phyloP scores from a whole-genome alignment of 441 rosid genomes.

The Populus tomentosa region DNA sequence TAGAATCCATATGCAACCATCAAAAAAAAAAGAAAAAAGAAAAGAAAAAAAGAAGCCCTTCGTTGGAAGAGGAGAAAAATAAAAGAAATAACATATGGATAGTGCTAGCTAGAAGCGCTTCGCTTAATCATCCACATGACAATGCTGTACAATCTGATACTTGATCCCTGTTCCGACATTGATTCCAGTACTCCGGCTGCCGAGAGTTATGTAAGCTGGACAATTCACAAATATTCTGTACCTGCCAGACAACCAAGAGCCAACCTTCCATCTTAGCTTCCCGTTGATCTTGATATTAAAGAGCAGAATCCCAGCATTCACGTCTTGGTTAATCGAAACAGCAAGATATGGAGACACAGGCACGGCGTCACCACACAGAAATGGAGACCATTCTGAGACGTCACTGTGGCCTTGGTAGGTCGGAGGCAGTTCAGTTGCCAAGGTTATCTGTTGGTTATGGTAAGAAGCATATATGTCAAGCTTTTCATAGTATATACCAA shows the following conservation, averaged over 20 bases:
- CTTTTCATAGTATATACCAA: conserved; percentile 61
- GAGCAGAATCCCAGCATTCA: conserved; percentile 46
- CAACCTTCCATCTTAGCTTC: conserved; percentile 61
- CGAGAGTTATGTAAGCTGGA: conserved; percentile 45
- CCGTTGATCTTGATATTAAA: conserved; percentile 58
- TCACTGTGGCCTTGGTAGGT: conserved; percentile 72
- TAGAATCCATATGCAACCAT: neutral
- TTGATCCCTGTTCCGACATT: conserved; percentile 34
- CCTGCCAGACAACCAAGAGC: conserved; percentile 56
- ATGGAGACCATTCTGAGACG: conserved; percentile 62
- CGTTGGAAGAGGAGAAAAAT: neutral
- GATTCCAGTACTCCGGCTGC: conserved; percentile 20
- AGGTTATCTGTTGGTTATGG: conserved; percentile 66
- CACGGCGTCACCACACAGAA: conserved; percentile 38
- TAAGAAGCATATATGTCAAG: conserved; percentile 55
- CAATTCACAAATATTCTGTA: conserved; percentile 54
- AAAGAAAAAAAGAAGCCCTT: no score
- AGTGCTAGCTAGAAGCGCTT: neutral
- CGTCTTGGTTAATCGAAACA: conserved; percentile 46
- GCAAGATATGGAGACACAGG: conserved; percentile 47
- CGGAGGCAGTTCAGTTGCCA: conserved; percentile 39
- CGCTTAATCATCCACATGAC: conserved; percentile 47
- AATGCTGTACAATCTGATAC: conserved; percentile 45
- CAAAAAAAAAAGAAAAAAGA: neutral
- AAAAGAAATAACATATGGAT: neutral